Evolutionary conservation across 2,329 filamentous ascomycete species (phyloP), one percentile per base, ranked within the genome.

Genomic region (Clonostachys rosea): DNA sequence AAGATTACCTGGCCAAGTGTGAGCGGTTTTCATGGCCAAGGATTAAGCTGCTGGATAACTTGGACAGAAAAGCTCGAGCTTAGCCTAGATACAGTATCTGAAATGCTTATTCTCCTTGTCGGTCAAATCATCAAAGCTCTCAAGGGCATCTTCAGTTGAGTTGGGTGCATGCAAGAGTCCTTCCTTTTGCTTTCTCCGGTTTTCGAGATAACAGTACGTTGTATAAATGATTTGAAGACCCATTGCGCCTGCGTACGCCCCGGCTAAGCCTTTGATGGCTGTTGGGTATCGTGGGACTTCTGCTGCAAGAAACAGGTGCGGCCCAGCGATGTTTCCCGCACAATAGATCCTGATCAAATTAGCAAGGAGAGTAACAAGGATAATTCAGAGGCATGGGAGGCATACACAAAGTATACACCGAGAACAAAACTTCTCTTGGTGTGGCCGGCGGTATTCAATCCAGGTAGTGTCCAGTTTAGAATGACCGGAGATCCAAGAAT

Each of bases 401-500:
- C 24, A 30, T 30, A 30, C 24, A 68, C 58, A 51, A 78, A 78
- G 66, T 73, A 75, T 16, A 76, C 49, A 0, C 74, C 74, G 24
- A 75, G 72, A 1, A 74, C 70, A 0, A 70, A 66, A 10, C 66
- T 69, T 34, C 75, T 67, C 59, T 78, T 78, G 3, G 74, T 78
- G 52, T 79, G 74, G 1, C 75, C 75, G 0, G 72, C 67, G 24
- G 24, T 30, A 30, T 9, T 30, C 9, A 30, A 30, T 30, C 24
- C 24, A 30, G 24, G 24, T 30, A 30, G 9, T 4, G 24, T 30
- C 75, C 75, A 79, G 36, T 64, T 74, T 1, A 78, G 52, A 37
- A 78, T 71, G 3, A 79, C 68, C 0, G 75, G 71, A 0, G 73
- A 71, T 5, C 75, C 75, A 37, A 78, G 49, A 3, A 76, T 61